Conservation (phyloP, 176 grass and related monocot genomes). For the Cocos nucifera region DNA sequence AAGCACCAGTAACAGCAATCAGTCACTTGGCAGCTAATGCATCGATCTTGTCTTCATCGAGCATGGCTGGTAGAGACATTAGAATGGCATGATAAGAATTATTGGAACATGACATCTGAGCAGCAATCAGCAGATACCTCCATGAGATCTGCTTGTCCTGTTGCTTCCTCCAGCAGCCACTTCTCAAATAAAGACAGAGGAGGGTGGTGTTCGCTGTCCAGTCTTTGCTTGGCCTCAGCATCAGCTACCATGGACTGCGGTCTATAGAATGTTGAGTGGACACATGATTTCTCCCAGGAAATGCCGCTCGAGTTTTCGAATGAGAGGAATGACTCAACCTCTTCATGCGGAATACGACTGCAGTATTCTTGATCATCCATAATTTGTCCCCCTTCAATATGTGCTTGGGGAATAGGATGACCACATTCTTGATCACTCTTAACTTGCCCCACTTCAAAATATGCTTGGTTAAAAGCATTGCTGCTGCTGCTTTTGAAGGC, state of each 20-base stretch:
- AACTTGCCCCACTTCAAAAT: too few species aligned
- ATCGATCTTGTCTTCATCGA: not conserved
- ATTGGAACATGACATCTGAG: conserved; percentile 32
- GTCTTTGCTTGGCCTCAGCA: conserved; percentile 12
- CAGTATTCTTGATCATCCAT: too few species aligned
- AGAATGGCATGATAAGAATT: conserved; percentile 10
- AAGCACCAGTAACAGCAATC: not conserved
- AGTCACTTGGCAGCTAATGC: not conserved
- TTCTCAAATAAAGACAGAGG: conserved; percentile 58
- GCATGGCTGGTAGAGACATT: conserved; percentile 2
- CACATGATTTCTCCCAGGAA: not conserved
- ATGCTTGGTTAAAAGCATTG: not conserved
- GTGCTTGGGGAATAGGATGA: too few species aligned
- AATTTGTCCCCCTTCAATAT: too few species aligned
- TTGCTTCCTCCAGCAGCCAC: conserved; percentile 64
- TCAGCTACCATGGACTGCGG: conserved; percentile 3
- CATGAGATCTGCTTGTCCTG: conserved; percentile 34
- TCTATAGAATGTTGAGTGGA: conserved; percentile 4
- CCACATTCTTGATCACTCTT: too few species aligned
- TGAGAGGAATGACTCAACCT: too few species aligned
- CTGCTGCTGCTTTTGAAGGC: conserved; percentile 1
- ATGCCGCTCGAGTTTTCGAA: too few species aligned
- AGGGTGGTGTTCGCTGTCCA: conserved; percentile 28
- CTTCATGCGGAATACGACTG: too few species aligned
- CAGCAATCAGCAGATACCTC: conserved; percentile 29